Conservation (phyloP, 306 rosid species). For the Alnus glutinosa region DNA sequence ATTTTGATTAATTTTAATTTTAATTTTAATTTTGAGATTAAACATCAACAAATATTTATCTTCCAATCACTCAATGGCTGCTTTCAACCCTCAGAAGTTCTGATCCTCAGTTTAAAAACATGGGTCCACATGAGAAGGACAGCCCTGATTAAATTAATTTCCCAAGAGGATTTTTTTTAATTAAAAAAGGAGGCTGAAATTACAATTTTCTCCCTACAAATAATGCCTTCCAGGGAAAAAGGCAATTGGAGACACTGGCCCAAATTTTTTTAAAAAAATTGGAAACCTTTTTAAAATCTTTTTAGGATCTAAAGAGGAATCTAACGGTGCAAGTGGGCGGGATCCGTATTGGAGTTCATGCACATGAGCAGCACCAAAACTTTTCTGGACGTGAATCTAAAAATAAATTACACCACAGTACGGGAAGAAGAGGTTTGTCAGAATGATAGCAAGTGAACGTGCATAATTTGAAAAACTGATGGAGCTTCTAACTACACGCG, state of each 20-base stretch:
- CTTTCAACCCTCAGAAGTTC: not conserved
- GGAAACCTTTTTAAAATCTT: not conserved
- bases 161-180: too few relatives aligned
- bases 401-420: not conserved
- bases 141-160: not conserved
- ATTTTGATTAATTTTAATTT: too few relatives aligned
- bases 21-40: too few relatives aligned
- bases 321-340: not conserved
- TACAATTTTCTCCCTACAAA: not conserved
- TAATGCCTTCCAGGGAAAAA: not conserved
- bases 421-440: constrained; percentile 2
- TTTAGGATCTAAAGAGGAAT: not conserved
- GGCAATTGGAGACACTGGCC: not conserved
- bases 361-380: not conserved
- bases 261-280: not conserved
- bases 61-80: too few relatives aligned
- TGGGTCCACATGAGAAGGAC: not conserved
- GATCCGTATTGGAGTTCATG: not conserved
- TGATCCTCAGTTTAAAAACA: not conserved
- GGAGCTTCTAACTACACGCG: not conserved
- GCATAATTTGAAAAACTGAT: not conserved
- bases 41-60: too few relatives aligned
- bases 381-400: not conserved
- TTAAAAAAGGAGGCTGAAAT: not conserved
- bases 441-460: constrained; percentile 3